These are phyloP conservation scores for Picea glauca DNA, from an alignment of 75 land plant species.

Conservation along the genomic window DNA sequence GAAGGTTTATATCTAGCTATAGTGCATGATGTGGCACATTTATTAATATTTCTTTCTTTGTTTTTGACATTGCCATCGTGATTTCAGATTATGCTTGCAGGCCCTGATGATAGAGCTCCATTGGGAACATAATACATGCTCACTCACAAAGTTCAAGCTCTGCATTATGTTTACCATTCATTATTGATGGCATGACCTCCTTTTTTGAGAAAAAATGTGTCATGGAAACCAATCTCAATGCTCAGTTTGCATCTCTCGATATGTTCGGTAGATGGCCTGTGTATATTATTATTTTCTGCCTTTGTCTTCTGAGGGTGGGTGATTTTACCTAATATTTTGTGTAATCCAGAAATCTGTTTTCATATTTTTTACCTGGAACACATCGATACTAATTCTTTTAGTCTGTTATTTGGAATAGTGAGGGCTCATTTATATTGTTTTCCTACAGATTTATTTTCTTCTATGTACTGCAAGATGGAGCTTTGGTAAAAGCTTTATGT, in stretches of 20 bases:
- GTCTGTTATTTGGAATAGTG: neutral
- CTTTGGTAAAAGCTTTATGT: neutral
- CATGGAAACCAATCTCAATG: neutral
- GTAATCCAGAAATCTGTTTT: neutral
- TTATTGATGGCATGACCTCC: constrained; percentile 1
- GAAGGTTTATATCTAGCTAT: neutral
- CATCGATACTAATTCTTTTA: neutral
- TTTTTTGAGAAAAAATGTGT: neutral
- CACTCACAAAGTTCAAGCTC: neutral
- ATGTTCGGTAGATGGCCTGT: neutral
- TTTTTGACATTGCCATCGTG: constrained; percentile 1
- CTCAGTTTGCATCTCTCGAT: neutral
- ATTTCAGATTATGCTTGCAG: constrained; percentile 73
- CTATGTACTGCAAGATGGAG: constrained; percentile 2
- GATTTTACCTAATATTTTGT: neutral
- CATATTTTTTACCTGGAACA: neutral
- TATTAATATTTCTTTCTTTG: neutral
- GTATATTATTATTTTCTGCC: neutral
- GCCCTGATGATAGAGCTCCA: constrained; percentile 60
- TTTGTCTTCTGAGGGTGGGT: neutral
- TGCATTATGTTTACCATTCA: neutral
- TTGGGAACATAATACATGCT: constrained; percentile 19
- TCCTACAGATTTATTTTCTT: neutral
- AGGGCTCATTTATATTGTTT: neutral
- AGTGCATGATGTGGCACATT: neutral